These are phyloP conservation scores for Xanthoceras sorbifolium DNA, from an alignment of 345 rosid species.

Conservation along the genomic window DNA sequence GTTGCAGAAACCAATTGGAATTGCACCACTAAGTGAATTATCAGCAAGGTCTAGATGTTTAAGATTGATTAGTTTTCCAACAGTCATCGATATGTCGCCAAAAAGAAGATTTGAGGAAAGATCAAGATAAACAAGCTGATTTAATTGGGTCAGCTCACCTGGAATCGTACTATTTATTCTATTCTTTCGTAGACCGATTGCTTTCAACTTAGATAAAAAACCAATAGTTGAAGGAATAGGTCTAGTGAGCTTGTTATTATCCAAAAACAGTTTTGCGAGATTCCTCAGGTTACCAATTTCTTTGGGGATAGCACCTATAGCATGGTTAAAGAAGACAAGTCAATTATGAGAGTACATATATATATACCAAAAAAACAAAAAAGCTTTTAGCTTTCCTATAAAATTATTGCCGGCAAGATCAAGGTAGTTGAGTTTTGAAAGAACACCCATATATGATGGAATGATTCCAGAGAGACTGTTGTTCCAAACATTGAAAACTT, in stretches of 20 bases:
- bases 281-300: too few species aligned
- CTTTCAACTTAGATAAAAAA: background rate
- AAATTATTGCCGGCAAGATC: background rate
- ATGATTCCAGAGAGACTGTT: too few species aligned
- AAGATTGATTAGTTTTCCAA: background rate
- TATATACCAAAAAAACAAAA: too few species aligned
- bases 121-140: background rate
- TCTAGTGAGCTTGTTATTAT: background rate
- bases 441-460: background rate
- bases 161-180: background rate
- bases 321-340: too few species aligned
- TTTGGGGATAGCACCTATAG: too few species aligned
- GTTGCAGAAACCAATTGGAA: background rate
- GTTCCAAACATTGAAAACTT: background rate
- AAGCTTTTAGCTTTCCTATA: background rate
- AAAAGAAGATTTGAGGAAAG: background rate
- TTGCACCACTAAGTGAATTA: background rate
- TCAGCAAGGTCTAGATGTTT: background rate
- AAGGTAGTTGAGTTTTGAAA: background rate
- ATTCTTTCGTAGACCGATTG: background rate
- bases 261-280: background rate
- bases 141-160: background rate
- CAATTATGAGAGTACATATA: too few species aligned
- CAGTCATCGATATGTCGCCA: background rate
- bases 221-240: background rate